Conservation (phyloP, 192 early-diverging fungal genomes). For the Backusella psychrophila region DNA sequence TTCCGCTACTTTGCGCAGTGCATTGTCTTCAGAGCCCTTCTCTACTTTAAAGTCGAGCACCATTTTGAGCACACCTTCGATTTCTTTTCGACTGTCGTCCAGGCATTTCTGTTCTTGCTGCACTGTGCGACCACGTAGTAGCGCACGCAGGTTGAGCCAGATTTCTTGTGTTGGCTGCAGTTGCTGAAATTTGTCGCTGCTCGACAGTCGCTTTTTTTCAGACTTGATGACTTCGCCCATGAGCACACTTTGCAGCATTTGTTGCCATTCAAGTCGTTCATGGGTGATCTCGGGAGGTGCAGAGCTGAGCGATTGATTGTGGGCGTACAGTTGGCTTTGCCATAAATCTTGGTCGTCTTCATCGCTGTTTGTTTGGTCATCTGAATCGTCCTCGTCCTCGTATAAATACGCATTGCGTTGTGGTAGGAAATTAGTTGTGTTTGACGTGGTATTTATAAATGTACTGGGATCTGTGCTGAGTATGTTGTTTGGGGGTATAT, state of each 20-base stretch:
- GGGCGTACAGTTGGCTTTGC: slow-evolving; percentile 20
- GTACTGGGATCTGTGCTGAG: not conserved
- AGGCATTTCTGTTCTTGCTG: slow-evolving; percentile 65
- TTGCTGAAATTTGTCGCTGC: slow-evolving; percentile 45
- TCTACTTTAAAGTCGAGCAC: slow-evolving; percentile 60
- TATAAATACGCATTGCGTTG: not conserved
- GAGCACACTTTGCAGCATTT: slow-evolving; percentile 79
- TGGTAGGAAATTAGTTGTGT: not conserved
- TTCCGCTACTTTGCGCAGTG: slow-evolving; percentile 63
- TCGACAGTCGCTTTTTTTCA: slow-evolving; percentile 72
- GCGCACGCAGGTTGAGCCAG: slow-evolving; percentile 73
- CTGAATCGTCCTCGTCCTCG: slow-evolving; percentile 6
- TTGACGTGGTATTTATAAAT: not conserved
- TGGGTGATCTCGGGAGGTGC: slow-evolving; percentile 41
- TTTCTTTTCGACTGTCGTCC: slow-evolving; percentile 61
- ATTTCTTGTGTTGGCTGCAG: slow-evolving; percentile 48
- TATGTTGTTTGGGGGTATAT: not conserved
- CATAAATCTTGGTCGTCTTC: slow-evolving; percentile 19
- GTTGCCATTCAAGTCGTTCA: slow-evolving; percentile 84
- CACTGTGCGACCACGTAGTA: slow-evolving; percentile 56
- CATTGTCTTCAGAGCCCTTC: slow-evolving; percentile 27
- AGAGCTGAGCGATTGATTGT: slow-evolving; percentile 12
- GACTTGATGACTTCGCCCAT: slow-evolving; percentile 83
- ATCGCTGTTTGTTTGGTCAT: slow-evolving; percentile 9
- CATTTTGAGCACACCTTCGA: slow-evolving; percentile 53